Conservation (phyloP, 1,139 yeast species). For the Scheffersomyces cryptocercus region DNA sequence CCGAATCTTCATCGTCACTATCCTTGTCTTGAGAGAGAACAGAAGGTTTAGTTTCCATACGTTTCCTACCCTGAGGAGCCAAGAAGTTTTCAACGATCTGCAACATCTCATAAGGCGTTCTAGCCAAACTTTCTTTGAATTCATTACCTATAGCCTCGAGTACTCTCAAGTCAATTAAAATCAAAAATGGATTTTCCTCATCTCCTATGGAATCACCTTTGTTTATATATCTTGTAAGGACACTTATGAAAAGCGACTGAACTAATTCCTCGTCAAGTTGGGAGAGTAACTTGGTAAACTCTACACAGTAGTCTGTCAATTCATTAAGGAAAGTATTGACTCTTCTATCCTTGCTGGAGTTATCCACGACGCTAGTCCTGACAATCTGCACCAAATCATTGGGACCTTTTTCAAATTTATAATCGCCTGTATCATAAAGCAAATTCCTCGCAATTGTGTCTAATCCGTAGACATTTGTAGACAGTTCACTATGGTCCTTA, state of each 20-base stretch:
- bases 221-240: slow-evolving; percentile 63
- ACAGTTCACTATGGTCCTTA: slow-evolving; percentile 21
- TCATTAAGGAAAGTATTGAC: slow-evolving; percentile 36
- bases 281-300: slow-evolving; percentile 49
- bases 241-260: slow-evolving; percentile 48
- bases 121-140: slow-evolving; percentile 62
- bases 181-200: slow-evolving; percentile 52
- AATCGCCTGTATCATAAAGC: slow-evolving; percentile 41
- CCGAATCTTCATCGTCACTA: slow-evolving; percentile 36
- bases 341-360: slow-evolving; percentile 19
- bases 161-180: slow-evolving; percentile 62
- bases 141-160: slow-evolving; percentile 63
- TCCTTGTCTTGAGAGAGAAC: slow-evolving; percentile 3
- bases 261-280: slow-evolving; percentile 51
- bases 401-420: slow-evolving; percentile 47
- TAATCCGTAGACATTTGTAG: slow-evolving; percentile 26
- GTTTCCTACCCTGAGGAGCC: slow-evolving; percentile 7
- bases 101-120: slow-evolving; percentile 62
- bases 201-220: slow-evolving; percentile 10
- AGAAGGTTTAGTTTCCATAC: slow-evolving; percentile 4
- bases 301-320: slow-evolving; percentile 53
- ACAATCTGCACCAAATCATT: slow-evolving; percentile 58
- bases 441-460: slow-evolving; percentile 45
- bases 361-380: slow-evolving; percentile 12
- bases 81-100: slow-evolving; percentile 55